Conservation (phyloP, 345 rosid species). For the Boechera retrofracta region DNA sequence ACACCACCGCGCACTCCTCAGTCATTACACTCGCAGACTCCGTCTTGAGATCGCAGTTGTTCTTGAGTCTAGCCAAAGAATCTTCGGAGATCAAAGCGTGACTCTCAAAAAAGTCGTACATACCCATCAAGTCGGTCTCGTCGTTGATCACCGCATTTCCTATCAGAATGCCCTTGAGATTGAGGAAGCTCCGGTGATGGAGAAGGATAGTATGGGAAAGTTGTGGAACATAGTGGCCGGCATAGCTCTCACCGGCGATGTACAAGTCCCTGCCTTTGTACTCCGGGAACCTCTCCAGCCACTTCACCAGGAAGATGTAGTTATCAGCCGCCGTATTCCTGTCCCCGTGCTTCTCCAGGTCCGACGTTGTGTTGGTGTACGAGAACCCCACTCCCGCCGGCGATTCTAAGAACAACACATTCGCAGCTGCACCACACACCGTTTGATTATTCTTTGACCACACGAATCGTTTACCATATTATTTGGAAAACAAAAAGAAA, state of each 20-base stretch:
- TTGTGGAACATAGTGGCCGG: slow-evolving; percentile 88
- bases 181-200: slow-evolving; percentile 57
- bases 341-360: slow-evolving; percentile 60
- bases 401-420: slow-evolving; percentile 79
- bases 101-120: slow-evolving; percentile 64
- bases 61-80: slow-evolving; percentile 36
- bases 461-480: neutral
- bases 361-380: slow-evolving; percentile 73
- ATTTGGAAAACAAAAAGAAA: too few relatives aligned
- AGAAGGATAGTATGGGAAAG: slow-evolving; percentile 68
- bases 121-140: slow-evolving; percentile 69
- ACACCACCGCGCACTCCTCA: slow-evolving; percentile 51
- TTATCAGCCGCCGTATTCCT: slow-evolving; percentile 67
- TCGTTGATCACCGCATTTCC: slow-evolving; percentile 87
- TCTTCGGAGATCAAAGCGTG: slow-evolving; percentile 72
- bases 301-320: slow-evolving; percentile 66
- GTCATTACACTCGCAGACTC: slow-evolving; percentile 41
- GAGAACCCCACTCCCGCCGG: slow-evolving; percentile 96
- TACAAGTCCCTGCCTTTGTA: slow-evolving; percentile 69
- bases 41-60: slow-evolving; percentile 59
- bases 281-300: slow-evolving; percentile 90
- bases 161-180: slow-evolving; percentile 90
- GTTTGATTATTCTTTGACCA: neutral
- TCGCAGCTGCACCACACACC: slow-evolving; percentile 48
- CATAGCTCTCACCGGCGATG: slow-evolving; percentile 91